Evolutionary conservation across 2,329 filamentous ascomycete species (phyloP).

Genomic region (Zasmidium cellare): DNA sequence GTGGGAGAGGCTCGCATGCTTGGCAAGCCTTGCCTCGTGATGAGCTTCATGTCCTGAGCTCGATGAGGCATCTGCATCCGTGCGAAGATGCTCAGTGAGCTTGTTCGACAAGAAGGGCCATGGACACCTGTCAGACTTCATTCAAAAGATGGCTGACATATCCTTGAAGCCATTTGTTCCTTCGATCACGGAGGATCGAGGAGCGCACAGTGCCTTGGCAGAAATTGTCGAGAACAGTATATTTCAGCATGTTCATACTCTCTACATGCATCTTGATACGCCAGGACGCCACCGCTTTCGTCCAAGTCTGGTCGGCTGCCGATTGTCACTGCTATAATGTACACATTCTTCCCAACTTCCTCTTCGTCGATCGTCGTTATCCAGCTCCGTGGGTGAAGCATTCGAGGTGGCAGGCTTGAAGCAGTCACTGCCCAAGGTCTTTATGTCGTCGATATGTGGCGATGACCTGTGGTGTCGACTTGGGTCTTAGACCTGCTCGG

Average conservation of each 20-base stretch:
- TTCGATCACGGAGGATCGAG: no score
- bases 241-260: background rate
- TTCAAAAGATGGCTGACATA: no score
- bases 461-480: background rate
- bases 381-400: background rate
- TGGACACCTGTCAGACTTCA: no score
- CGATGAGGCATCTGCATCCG: background rate
- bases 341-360: background rate
- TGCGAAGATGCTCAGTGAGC: no score
- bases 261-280: constrained; percentile 7
- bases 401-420: background rate
- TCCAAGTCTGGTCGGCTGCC: constrained; percentile 2
- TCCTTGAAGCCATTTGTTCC: no score
- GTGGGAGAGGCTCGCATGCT: background rate
- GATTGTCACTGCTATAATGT: background rate
- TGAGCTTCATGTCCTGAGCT: no score
- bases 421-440: background rate
- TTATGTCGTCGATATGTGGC: background rate
- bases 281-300: constrained; percentile 3
- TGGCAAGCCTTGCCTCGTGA: background rate
- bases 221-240: background rate
- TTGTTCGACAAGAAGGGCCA: no score
- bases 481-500: constrained; percentile 51
- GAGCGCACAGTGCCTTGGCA: no score
- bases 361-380: background rate